Evolutionary conservation across 1,284 basidiomycete species (phyloP).

Genomic region (Cronartium quercuum): DNA sequence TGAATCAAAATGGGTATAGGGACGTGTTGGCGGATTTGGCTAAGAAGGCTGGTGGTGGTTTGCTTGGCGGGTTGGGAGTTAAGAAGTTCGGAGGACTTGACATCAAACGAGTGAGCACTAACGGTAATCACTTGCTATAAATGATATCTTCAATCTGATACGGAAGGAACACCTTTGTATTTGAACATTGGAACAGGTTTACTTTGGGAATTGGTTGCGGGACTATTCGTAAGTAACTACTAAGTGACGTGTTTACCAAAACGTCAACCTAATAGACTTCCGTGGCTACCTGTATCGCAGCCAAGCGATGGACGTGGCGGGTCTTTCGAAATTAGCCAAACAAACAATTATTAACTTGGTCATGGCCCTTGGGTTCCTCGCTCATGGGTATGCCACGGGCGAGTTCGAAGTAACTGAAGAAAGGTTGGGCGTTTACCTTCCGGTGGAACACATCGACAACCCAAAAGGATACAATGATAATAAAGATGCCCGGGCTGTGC

Average conservation of each 20-base stretch:
- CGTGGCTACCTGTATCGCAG: not conserved
- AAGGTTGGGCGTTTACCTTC: conserved; percentile 77
- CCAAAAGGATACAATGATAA: conserved; percentile 45
- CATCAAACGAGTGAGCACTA: conserved; percentile 37
- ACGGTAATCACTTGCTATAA: not conserved
- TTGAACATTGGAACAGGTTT: conserved; percentile 17
- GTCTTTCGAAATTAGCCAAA: conserved; percentile 36
- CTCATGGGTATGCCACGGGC: conserved; percentile 45
- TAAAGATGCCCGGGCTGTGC: conserved; percentile 66
- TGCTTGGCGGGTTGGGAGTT: conserved; percentile 34
- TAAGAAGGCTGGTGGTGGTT: conserved; percentile 37
- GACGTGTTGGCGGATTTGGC: conserved; percentile 43
- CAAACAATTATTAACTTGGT: conserved; percentile 38
- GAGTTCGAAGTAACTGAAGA: conserved; percentile 89
- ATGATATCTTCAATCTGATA: not conserved
- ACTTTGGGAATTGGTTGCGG: conserved; percentile 39
- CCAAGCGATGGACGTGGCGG: conserved; percentile 40
- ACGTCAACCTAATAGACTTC: no score
- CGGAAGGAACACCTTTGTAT: not conserved
- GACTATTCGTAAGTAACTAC: conserved; percentile 30
- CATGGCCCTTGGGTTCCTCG: conserved; percentile 36
- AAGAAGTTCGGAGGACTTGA: conserved; percentile 47
- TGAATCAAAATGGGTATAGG: conserved; percentile 43
- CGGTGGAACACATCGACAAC: conserved; percentile 69
- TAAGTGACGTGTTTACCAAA: not conserved